A percentile compares a stretch with the other conserved stretches of the same genome.
Conservation (phyloP, 306 rosid genomes). For the Quercus parvula region DNA sequence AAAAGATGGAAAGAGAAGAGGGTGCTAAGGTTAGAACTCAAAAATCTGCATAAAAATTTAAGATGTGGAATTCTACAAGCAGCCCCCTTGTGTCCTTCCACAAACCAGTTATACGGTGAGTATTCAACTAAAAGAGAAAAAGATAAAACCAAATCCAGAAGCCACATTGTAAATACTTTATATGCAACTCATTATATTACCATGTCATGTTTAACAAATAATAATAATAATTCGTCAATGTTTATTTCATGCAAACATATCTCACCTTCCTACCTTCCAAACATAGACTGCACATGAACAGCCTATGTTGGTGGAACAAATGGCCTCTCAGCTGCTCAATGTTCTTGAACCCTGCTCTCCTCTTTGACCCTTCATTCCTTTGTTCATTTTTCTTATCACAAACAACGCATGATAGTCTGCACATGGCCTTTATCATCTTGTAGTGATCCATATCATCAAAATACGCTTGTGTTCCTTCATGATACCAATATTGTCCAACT, state of each 20-base stretch:
- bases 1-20: neutral
- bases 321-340: conserved; percentile 8
- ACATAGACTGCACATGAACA: conserved; percentile 14
- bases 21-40: neutral
- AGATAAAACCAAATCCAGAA: neutral
- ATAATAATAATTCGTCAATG: too few relatives aligned
- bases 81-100: neutral
- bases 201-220: neutral
- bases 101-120: neutral
- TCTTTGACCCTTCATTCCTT: neutral
- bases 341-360: conserved; percentile 2
- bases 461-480: conserved; percentile 44
- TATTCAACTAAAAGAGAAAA: neutral
- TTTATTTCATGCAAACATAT: neutral
- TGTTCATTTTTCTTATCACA: neutral
- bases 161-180: neutral
- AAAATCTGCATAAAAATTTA: neutral
- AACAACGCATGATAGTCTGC: conserved; percentile 33
- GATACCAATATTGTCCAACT: conserved; percentile 45
- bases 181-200: neutral
- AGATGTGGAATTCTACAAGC: neutral
- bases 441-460: conserved; percentile 56
- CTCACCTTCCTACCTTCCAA: conserved; percentile 22
- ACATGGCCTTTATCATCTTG: conserved; percentile 64
- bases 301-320: conserved; percentile 2